Percentiles rank a stretch among this genome's conserved stretches.
These are phyloP conservation scores for Colletotrichum musicola DNA, from an alignment of 2,329 filamentous ascomycete genomes.

Conservation along the genomic window DNA sequence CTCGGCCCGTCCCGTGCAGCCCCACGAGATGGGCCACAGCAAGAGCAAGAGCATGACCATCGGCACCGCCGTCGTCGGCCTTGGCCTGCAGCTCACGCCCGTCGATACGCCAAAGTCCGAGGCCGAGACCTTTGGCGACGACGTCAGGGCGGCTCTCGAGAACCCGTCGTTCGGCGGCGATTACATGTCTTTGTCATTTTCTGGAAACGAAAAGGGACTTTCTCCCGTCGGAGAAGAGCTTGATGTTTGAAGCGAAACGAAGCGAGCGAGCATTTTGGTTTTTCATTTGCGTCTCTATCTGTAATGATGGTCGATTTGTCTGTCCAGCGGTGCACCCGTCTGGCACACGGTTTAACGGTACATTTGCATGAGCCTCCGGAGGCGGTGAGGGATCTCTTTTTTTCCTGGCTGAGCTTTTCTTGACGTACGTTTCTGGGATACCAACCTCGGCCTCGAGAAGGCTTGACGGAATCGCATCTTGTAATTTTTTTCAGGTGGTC, in stretches of 20 bases:
- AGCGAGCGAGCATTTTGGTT: constrained; percentile 32
- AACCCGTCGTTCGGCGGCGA: constrained; percentile 28
- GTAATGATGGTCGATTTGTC: constrained; percentile 16
- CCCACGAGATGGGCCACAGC: constrained; percentile 42
- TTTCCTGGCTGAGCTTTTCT: constrained; percentile 13
- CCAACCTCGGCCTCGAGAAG: constrained; percentile 30
- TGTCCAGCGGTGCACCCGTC: constrained; percentile 1
- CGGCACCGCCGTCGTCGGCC: constrained; percentile 54
- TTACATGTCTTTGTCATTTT: constrained; percentile 31
- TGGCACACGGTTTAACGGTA: constrained; percentile 29
- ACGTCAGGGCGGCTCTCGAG: constrained; percentile 29
- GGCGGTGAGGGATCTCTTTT: constrained; percentile 1
- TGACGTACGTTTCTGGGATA: constrained; percentile 29
- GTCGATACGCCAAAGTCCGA: constrained; percentile 49
- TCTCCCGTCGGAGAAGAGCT: constrained; percentile 37
- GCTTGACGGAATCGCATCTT: constrained; percentile 32
- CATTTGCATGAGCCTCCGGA: constrained; percentile 24
- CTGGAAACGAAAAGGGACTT: constrained; percentile 18
- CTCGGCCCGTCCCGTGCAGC: constrained; percentile 37
- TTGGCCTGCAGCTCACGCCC: constrained; percentile 56
- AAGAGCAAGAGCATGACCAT: constrained; percentile 55
- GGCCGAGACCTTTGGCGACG: constrained; percentile 24
- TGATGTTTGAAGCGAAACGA: constrained; percentile 10
- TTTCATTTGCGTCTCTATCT: constrained; percentile 13
- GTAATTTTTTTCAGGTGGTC: constrained; percentile 19